Base-by-base conservation (phyloP, 345 rosid genomes). In the Boechera divaricarpa region DNA sequence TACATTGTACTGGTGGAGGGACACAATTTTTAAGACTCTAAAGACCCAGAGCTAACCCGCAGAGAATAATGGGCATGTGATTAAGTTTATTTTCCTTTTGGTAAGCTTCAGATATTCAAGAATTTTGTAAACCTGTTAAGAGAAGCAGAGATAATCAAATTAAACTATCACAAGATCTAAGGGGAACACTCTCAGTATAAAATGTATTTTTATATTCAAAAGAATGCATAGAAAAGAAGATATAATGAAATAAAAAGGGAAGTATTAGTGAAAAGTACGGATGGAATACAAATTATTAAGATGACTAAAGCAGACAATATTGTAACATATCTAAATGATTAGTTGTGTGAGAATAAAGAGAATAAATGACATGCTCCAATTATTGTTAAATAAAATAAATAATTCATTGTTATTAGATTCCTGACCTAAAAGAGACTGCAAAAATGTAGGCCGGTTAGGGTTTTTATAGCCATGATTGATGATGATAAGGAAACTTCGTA, bases 81-180 rank as follows among this genome's bases (percentile, higher is more conserved):
- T 62, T 83, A 42, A 89, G 88, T 58, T 88, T 86, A 58, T 89
- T 79, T 70, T 90, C 98, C 78, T 75, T 85, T 72, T 83, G 94
- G 83, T 82, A 92, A 57, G 85, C 75, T 80, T 92, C 29, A 95
- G 83, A 77, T 83, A 84, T 81, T 86, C 86, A 45, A 95, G 81
- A 76, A 95, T 95, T 69, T 87, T 89, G 85, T 89, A 90, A 67
- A 89, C 99, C 99, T 95, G 73, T 8, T 26, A 53, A 24, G 49
- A 67, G 24, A 68, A 53, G 51, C 48, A 69, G 33, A 21, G 8
- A 63, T 5, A 0, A 6, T 21, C 4, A 74, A 56, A 6, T 31
- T 51, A 63, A 58, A 29, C 52, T 11, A 56, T 49, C 45, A 61
- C 49, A 38, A 21, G 26, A 74, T 33, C 8, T 4, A 16, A 28